Evolutionary conservation across 257 asterid genomes (phyloP).

Genomic region (Leonotis leonurus): DNA sequence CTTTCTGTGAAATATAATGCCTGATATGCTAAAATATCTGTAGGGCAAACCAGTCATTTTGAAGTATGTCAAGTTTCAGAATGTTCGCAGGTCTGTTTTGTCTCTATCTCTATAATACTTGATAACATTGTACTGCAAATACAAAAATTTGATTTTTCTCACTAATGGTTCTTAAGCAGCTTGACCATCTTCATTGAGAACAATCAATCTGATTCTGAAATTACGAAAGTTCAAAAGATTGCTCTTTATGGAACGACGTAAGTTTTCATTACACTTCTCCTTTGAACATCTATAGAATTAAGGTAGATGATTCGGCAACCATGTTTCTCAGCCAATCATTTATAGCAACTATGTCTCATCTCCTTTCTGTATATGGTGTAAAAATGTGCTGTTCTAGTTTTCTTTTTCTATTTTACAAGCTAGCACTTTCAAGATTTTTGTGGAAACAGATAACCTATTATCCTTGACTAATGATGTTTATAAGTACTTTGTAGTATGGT

Average conservation of each 20-base stretch:
- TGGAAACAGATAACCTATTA: neutral
- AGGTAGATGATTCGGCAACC: neutral
- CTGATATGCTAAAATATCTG: conserved; percentile 2
- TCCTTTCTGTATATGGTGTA: neutral
- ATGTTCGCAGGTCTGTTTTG: conserved; percentile 19
- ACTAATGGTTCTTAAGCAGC: conserved; percentile 35
- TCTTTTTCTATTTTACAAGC: neutral
- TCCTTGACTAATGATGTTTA: neutral
- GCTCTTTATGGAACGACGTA: conserved; percentile 83
- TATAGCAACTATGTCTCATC: neutral
- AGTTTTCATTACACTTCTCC: conserved; percentile 30
- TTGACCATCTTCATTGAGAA: conserved; percentile 91
- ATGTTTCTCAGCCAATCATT: neutral
- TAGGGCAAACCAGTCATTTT: conserved; percentile 20
- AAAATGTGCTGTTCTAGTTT: neutral
- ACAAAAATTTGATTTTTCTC: neutral
- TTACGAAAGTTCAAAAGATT: conserved; percentile 83
- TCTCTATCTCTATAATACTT: neutral
- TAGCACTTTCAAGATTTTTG: neutral
- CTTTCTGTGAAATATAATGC: conserved; percentile 8
- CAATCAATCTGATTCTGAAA: conserved; percentile 77
- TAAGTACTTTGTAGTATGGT: too few relatives aligned
- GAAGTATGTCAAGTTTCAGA: conserved; percentile 24
- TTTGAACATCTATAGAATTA: neutral
- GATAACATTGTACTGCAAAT: neutral